Conservation (phyloP, 2,329 filamentous ascomycete genomes). For the Epichloe bromicola region DNA sequence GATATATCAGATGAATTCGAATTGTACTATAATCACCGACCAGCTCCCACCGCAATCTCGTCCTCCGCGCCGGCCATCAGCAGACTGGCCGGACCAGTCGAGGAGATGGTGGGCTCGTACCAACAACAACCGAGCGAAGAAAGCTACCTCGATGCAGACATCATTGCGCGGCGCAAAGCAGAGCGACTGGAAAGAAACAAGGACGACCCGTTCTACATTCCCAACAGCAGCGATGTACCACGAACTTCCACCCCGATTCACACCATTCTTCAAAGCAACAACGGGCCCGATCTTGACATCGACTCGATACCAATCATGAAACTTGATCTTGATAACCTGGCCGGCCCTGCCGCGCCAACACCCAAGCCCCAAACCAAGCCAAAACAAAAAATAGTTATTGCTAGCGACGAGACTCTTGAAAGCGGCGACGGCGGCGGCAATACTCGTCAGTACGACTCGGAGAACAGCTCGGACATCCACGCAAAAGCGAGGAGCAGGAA, state of each 20-base stretch:
- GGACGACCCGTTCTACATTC: constrained; percentile 94
- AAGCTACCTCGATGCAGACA: constrained; percentile 57
- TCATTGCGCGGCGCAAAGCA: constrained; percentile 58
- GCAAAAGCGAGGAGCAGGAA: constrained; percentile 35
- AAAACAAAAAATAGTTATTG: constrained; percentile 50
- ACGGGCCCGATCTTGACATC: constrained; percentile 72
- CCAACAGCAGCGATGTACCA: constrained; percentile 33
- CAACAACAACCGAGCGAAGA: constrained; percentile 50
- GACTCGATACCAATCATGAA: constrained; percentile 95
- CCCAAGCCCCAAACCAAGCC: constrained; percentile 27
- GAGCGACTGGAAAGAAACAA: constrained; percentile 72
- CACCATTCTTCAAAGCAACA: constrained; percentile 58
- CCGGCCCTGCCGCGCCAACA: constrained; percentile 17
- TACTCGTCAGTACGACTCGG: constrained; percentile 36
- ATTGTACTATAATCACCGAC: constrained; percentile 48
- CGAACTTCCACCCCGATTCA: constrained; percentile 66
- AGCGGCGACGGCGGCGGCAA: constrained; percentile 33
- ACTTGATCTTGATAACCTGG: constrained; percentile 56
- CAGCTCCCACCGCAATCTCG: constrained; percentile 36
- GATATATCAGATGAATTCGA: constrained; percentile 55
- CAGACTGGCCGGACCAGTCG: constrained; percentile 36
- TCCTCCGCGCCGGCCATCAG: constrained; percentile 41
- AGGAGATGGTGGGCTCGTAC: constrained; percentile 40
- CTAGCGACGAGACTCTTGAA: constrained; percentile 60
- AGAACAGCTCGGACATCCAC: constrained; percentile 34